phyloP scores from a whole-genome alignment of 179 eudicot genomes.

The Silene coronaria region DNA sequence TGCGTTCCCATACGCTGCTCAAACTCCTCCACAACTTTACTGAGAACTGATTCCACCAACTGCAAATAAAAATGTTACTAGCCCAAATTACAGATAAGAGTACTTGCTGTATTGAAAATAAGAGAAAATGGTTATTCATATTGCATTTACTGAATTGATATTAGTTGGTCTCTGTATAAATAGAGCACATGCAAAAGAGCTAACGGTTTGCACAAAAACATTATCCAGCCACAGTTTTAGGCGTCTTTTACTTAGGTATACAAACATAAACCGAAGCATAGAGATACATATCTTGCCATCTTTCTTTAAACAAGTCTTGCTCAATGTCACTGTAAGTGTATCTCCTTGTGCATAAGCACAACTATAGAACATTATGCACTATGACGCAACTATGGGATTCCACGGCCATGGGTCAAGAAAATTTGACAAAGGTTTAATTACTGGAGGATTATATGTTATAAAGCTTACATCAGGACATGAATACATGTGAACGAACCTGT shows the following conservation, averaged over 20 bases:
- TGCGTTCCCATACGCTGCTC: constrained; percentile 69
- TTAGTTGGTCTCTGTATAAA: neutral
- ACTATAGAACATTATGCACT: neutral
- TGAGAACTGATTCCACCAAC: constrained; percentile 83
- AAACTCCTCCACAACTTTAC: constrained; percentile 87
- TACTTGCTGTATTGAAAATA: neutral
- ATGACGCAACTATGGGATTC: too few relatives aligned
- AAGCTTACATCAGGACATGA: neutral
- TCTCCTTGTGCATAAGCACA: neutral
- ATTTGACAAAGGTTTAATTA: neutral
- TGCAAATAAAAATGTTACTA: constrained; percentile 29
- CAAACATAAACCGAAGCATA: neutral
- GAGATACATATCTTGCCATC: neutral
- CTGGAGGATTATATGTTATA: too few relatives aligned
- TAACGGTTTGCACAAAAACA: neutral
- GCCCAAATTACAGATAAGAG: constrained; percentile 13
- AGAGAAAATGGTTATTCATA: neutral
- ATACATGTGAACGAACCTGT: constrained; percentile 42
- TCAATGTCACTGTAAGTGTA: neutral
- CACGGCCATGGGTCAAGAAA: neutral
- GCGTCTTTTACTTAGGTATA: neutral
- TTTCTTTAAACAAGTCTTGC: neutral
- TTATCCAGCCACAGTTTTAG: neutral
- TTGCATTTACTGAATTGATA: neutral
- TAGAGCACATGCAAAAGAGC: neutral